Evolutionary conservation across 352 stramenopile species (phyloP), one percentile per base, ranked within the genome.

Genomic region (Pythium brachiatum): DNA sequence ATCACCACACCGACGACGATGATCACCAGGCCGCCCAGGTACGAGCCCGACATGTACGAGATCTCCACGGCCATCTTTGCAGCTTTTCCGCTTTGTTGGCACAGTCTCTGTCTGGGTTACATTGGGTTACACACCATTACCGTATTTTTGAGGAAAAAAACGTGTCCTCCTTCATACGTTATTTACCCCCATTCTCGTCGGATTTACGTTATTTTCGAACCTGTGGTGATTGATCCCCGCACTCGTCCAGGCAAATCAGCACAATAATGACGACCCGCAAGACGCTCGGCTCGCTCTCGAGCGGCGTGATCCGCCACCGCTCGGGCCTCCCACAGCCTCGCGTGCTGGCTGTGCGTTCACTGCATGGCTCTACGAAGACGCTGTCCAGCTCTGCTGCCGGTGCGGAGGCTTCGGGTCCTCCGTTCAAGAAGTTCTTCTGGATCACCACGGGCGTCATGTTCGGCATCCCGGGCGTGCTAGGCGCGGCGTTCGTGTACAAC

Each of bases 401-500:
- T 7, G 27, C 21, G 0, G 38, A 51, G 39, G 29, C 66, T 0
- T 48, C 60, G 15, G 75, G 74, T 0, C 79, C 83, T 26, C 77
- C 81, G 27, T 88, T 88, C 62, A 85, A 87, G 56, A 81, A 78
- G 41, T 89, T 84, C 63, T 87, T 94, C 41, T 72, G 79, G 64
- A 83, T 86, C 69, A 89, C 82, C 58, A 94, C 83, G 16, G 81
- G 69, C 38, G 72, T 94, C 62, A 90, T 92, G 78, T 68, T 94
- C n/a, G 86, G 86, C 62, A 73, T 94, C 51, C 86, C 86, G 0
- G 66, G 78, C 13, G 77, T 58, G 21, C 69, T 90, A 16, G 81
- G 77, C 31, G 83, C 64, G 23, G 74, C 79, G 48, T 94, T 94
- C 48, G 81, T 94, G 62, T 86, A 94, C 76, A 94, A 94, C 64